Evolutionary conservation across 768 basidiomycete genomes (phyloP).

Genomic region (Trametes cinnabarina): DNA sequence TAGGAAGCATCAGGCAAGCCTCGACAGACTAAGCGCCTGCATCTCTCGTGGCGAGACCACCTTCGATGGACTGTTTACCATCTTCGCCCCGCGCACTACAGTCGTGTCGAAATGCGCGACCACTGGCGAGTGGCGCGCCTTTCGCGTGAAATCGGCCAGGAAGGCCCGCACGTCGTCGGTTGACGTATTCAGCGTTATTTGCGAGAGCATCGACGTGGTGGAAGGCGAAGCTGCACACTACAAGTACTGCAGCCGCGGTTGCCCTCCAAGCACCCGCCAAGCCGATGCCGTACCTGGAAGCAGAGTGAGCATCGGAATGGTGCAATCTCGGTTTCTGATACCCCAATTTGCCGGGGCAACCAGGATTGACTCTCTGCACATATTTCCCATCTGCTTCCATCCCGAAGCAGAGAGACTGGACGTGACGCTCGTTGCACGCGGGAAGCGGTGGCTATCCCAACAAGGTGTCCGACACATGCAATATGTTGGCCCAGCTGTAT

Average conservation of each 20-base stretch:
- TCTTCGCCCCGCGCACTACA: constrained; percentile 50
- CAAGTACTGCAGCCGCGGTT: background rate
- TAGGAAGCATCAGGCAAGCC: constrained; percentile 47
- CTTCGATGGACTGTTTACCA: constrained; percentile 47
- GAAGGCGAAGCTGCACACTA: constrained; percentile 28
- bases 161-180: constrained; percentile 37
- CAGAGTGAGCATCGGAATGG: constrained; percentile 40
- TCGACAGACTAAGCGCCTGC: constrained; percentile 45
- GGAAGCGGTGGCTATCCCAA: constrained; percentile 52
- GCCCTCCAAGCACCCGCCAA: background rate
- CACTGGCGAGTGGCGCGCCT: constrained; percentile 50
- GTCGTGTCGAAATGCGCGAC: constrained; percentile 51
- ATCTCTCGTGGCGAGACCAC: constrained; percentile 56
- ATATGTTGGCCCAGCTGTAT: constrained; percentile 47
- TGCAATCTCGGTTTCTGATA: constrained; percentile 34
- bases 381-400: constrained; percentile 53
- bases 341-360: constrained; percentile 45
- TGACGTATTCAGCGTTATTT: constrained; percentile 43
- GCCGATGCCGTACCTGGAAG: constrained; percentile 25
- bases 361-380: constrained; percentile 48
- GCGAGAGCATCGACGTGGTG: constrained; percentile 52
- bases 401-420: constrained; percentile 40
- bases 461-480: constrained; percentile 55
- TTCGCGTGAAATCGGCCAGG: constrained; percentile 42
- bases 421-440: constrained; percentile 42